phyloP scores from a whole-genome alignment of 1,284 basidiomycete species.

The Naganishia liquefaciens region DNA sequence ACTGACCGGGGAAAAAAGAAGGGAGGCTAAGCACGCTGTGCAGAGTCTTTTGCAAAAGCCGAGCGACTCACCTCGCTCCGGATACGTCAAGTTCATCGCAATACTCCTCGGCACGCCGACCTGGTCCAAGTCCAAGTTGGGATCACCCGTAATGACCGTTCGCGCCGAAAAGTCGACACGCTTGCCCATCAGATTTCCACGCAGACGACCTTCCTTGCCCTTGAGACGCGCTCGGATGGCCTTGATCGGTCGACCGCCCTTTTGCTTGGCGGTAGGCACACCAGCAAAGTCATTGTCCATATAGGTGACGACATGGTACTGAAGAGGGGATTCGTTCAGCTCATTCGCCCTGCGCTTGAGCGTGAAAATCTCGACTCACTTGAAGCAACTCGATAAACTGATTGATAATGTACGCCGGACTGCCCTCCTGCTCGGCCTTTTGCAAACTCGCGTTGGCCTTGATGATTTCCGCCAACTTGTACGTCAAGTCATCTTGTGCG shows the following conservation, averaged over 20 bases:
- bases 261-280: constrained; percentile 95
- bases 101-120: constrained; percentile 97
- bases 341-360: background rate
- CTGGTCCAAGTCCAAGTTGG: constrained; percentile 93
- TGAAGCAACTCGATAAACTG: constrained; percentile 96
- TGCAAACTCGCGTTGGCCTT: constrained; percentile 91
- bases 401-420: constrained; percentile 90
- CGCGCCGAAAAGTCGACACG: constrained; percentile 99
- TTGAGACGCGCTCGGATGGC: constrained; percentile 97
- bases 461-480: constrained; percentile 96
- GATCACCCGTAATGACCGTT: constrained; percentile 99
- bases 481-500: constrained; percentile 98
- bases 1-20: constrained; percentile 65
- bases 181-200: constrained; percentile 99
- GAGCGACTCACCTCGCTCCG: constrained; percentile 74
- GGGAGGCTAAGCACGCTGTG: background rate
- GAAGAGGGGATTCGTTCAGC: background rate
- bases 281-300: constrained; percentile 99
- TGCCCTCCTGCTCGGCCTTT: constrained; percentile 93
- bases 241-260: constrained; percentile 96
- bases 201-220: constrained; percentile 96
- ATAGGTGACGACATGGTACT: constrained; percentile 98
- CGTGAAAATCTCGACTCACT: constrained; percentile 55
- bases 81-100: constrained; percentile 96
- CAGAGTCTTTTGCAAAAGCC: background rate